Evolutionary conservation across 1,284 basidiomycete species (phyloP).

Genomic region (Puccinia triticina): DNA sequence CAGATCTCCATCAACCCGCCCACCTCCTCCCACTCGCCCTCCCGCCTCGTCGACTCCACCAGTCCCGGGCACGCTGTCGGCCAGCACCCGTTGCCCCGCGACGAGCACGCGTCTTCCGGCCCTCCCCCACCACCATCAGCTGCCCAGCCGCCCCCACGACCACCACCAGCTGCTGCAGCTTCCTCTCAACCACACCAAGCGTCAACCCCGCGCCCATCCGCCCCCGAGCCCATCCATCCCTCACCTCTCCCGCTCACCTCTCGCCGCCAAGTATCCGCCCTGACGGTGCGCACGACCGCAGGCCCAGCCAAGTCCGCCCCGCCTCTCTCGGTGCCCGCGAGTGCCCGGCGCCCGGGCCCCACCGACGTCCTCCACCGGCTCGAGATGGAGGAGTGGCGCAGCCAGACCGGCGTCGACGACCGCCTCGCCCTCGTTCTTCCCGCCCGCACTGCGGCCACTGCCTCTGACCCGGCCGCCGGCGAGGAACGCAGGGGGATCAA

Average conservation of each 20-base stretch:
- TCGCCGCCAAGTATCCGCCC: not conserved
- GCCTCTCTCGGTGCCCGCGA: constrained; percentile 32
- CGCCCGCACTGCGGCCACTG: too few relatives aligned
- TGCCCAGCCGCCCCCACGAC: not conserved
- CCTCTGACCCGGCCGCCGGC: not conserved
- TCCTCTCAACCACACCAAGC: not conserved
- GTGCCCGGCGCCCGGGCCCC: constrained; percentile 35
- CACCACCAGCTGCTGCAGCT: not conserved
- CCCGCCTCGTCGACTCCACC: not conserved
- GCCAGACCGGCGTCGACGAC: constrained; percentile 48
- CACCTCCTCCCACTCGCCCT: not conserved
- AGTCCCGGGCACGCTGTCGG: not conserved
- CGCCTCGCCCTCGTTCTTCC: constrained; percentile 32
- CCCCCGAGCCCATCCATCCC: too few relatives aligned
- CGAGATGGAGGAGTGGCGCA: constrained; percentile 50
- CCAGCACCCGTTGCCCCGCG: too few relatives aligned
- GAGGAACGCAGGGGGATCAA: constrained; percentile 48
- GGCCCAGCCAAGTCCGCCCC: constrained; percentile 14
- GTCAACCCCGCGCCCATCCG: too few relatives aligned
- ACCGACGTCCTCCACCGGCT: constrained; percentile 27
- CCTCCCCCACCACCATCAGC: not conserved
- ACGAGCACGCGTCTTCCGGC: too few relatives aligned
- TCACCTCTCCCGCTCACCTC: too few relatives aligned
- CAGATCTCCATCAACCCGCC: not conserved
- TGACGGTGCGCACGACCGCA: not conserved